Evolutionary conservation across 495 filamentous ascomycete genomes (phyloP), one percentile per base, ranked within the genome.

Genomic region (Tuber calosporum): DNA sequence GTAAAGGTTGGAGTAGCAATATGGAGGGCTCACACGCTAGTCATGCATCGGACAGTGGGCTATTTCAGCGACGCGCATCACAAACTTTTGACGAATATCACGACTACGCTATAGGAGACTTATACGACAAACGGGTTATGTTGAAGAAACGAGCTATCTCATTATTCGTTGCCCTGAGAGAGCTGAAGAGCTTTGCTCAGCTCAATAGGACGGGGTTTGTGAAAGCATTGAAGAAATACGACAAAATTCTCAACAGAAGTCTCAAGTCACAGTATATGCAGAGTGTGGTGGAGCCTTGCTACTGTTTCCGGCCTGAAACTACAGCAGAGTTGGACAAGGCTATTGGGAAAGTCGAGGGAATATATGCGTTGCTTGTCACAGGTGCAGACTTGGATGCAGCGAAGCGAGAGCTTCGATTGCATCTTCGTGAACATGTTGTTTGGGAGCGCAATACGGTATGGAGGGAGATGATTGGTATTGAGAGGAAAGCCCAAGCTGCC

Each of bases 391-490:
- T 90, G 7, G 83, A 86, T 30, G 82, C 88, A 19, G 95, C 95
- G 2, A 90, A 86, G 69, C 90, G 91, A 70, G 95, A 98, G 79
- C 86, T 99, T 62, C 87, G 95, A 66, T 89, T 97, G 34, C 93
- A 99, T 82, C 86, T 99, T 40, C 86, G 95, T 77, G 95, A 99
- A 83, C 95, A 99, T 84, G 94, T 99, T 26, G 93, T 98, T 42
- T 99, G 96, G 96, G 95, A 99, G 80, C 87, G 95, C 67, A 99
- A 99, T 78, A 99, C 95, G 0, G 95, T 99, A 6, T 99, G 95
- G 95, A 86, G 96, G 82, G 95, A 99, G 76, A 94, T 99, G 88
- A 99, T 99, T 80, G 95, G 94, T 71, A 92, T 99, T 75, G 95
- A 99, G 84, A 87, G 95, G 36, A 95, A 96, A 84, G 93, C 93